These are phyloP conservation scores for Trichoderma parareesei DNA, from an alignment of 495 filamentous ascomycete species.

Conservation along the genomic window DNA sequence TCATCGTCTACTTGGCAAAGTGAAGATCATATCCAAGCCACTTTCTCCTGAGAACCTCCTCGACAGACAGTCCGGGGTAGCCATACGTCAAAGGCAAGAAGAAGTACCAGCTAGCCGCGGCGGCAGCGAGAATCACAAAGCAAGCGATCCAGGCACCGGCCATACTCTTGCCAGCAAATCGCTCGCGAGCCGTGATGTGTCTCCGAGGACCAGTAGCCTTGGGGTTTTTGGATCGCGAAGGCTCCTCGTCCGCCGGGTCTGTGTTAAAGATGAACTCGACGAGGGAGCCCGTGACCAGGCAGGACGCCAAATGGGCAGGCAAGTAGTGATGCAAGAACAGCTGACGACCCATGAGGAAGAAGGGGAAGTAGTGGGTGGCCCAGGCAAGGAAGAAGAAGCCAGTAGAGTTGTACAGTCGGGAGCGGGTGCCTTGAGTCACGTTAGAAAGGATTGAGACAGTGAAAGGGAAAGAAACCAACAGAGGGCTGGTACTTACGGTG, in stretches of 20 bases:
- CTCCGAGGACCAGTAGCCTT: constrained; percentile 29
- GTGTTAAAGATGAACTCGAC: constrained; percentile 94
- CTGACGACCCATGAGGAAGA: constrained; percentile 96
- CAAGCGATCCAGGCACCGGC: constrained; percentile 70
- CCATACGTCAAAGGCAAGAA: constrained; percentile 94
- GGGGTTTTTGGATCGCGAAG: constrained; percentile 47
- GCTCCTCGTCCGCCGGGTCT: constrained; percentile 56
- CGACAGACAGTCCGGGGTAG: constrained; percentile 78
- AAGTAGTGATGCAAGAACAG: constrained; percentile 98
- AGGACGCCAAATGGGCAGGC: constrained; percentile 85
- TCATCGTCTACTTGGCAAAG: constrained; percentile 76
- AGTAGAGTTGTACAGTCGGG: constrained; percentile 92
- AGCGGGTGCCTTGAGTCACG: constrained; percentile 61
- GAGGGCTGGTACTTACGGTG: constrained; percentile 57
- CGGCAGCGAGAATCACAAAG: constrained; percentile 55
- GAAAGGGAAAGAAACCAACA: background rate
- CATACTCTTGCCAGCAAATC: constrained; percentile 72
- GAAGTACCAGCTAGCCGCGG: constrained; percentile 78
- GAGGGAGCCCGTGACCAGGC: constrained; percentile 90
- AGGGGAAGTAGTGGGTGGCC: constrained; percentile 96
- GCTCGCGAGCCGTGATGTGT: constrained; percentile 66
- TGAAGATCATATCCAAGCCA: constrained; percentile 97
- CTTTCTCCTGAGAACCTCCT: constrained; percentile 75
- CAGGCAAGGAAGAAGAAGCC: constrained; percentile 98
- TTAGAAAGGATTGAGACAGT: constrained; percentile 18